Evolutionary conservation across 495 filamentous ascomycete species (phyloP).

Genomic region (Extremus antarcticus): DNA sequence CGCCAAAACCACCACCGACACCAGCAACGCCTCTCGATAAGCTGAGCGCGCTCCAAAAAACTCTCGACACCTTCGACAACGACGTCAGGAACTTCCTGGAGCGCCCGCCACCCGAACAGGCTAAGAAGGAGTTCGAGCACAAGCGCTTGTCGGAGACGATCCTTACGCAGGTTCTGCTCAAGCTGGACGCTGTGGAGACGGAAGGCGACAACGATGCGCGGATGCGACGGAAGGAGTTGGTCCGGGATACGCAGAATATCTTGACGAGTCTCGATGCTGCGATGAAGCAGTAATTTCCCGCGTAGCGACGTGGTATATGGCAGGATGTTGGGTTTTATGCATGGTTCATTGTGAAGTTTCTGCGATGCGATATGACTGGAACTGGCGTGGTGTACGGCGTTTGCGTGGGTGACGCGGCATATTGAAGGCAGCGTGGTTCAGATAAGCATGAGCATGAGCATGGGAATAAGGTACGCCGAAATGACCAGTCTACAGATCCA

Average conservation of each 20-base stretch:
- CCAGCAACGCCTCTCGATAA: slow-evolving; percentile 53
- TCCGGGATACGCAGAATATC: slow-evolving; percentile 59
- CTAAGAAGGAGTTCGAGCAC: slow-evolving; percentile 66
- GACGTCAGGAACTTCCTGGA: slow-evolving; percentile 52
- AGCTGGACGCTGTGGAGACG: slow-evolving; percentile 73
- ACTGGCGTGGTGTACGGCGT: no score
- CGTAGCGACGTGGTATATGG: not conserved
- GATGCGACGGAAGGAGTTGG: slow-evolving; percentile 58
- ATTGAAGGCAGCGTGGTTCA: no score
- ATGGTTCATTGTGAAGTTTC: not conserved
- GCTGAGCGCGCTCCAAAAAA: slow-evolving; percentile 57
- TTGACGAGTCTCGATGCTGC: slow-evolving; percentile 51
- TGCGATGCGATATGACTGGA: no score
- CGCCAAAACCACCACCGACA: slow-evolving; percentile 20
- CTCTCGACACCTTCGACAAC: slow-evolving; percentile 49
- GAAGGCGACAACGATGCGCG: slow-evolving; percentile 55
- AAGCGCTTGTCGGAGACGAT: slow-evolving; percentile 74
- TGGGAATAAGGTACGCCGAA: no score
- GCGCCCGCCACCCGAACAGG: slow-evolving; percentile 56
- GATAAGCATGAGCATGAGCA: no score
- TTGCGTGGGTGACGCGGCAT: no score
- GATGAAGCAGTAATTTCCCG: not conserved
- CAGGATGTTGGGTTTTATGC: not conserved
- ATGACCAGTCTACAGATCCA: no score
- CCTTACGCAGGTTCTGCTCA: slow-evolving; percentile 70